A percentile compares a stretch with the other conserved stretches of the same genome.
Evolutionary conservation across 2,329 filamentous ascomycete species (phyloP).

Genomic region (Tolypocladium nubicola): DNA sequence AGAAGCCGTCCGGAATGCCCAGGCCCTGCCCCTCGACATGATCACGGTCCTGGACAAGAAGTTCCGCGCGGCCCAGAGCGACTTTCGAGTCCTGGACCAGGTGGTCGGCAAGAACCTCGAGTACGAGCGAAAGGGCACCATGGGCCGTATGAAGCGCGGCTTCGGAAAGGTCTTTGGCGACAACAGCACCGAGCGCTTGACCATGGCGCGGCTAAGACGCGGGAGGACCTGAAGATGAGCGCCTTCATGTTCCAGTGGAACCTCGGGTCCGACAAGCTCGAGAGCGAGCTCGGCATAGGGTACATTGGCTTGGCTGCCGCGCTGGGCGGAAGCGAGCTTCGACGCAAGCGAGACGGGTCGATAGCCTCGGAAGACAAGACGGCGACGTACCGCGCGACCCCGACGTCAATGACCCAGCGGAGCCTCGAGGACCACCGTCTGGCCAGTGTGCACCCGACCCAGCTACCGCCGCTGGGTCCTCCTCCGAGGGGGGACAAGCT

Average conservation of each 20-base stretch:
- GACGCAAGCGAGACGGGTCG: conserved; percentile 7
- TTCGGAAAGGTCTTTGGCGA: conserved; percentile 55
- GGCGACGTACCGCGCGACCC: neutral
- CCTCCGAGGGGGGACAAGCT: conserved; percentile 2
- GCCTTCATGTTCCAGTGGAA: conserved; percentile 56
- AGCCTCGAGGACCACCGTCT: conserved; percentile 4
- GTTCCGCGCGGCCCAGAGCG: conserved; percentile 47
- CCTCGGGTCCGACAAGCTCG: conserved; percentile 45
- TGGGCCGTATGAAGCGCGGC: conserved; percentile 49
- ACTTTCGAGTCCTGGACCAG: conserved; percentile 54
- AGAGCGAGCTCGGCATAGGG: conserved; percentile 52
- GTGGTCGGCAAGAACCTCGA: conserved; percentile 51
- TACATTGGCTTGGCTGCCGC: conserved; percentile 58
- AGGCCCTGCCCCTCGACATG: conserved; percentile 48
- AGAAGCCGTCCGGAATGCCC: conserved; percentile 38
- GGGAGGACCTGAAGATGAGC: conserved; percentile 53
- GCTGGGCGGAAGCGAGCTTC: conserved; percentile 33
- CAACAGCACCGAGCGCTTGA: conserved; percentile 50
- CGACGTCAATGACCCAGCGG: conserved; percentile 1
- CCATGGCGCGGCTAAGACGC: conserved; percentile 40
- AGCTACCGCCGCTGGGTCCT: conserved; percentile 1
- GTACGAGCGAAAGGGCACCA: conserved; percentile 48
- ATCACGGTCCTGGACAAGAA: conserved; percentile 53
- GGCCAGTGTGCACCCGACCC: neutral
- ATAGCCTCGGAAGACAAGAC: conserved; percentile 4